Conservation (phyloP, 805 yeast species). For the Candida tammaniensis region DNA sequence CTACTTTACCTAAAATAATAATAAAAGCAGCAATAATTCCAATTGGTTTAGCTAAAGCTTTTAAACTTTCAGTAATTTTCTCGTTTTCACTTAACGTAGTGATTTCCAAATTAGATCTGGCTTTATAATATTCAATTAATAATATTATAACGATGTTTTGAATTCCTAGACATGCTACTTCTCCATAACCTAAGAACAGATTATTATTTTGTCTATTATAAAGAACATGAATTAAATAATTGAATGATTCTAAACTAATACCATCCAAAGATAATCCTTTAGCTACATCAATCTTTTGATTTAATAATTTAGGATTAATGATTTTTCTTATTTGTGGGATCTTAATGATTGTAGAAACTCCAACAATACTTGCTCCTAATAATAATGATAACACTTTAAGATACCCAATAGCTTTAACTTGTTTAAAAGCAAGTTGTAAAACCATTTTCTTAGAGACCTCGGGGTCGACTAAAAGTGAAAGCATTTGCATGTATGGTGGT, state of each 20-base stretch:
- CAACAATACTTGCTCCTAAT: constrained; percentile 34
- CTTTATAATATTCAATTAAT: constrained; percentile 32
- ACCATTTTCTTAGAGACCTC: constrained; percentile 38
- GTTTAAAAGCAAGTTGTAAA: constrained; percentile 34
- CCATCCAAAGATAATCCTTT: constrained; percentile 36
- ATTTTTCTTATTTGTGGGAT: constrained; percentile 41
- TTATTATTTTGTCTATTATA: constrained; percentile 34
- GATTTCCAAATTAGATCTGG: constrained; percentile 18
- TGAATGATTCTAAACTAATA: constrained; percentile 33
- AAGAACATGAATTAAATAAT: constrained; percentile 37
- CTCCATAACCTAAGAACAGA: constrained; percentile 40
- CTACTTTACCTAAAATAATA: constrained; percentile 28
- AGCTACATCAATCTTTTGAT: constrained; percentile 28
- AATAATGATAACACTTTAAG: constrained; percentile 31
- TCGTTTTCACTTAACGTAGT: constrained; percentile 17
- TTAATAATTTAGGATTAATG: constrained; percentile 22
- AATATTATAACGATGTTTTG: constrained; percentile 38
- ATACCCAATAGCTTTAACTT: constrained; percentile 31
- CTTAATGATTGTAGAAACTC: constrained; percentile 35
- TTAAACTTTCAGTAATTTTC: constrained; percentile 14
- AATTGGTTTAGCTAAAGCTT: constrained; percentile 24
- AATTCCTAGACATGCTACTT: constrained; percentile 34
- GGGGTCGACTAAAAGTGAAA: constrained; percentile 36
- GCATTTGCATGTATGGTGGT: constrained; percentile 25
- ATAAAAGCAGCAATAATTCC: constrained; percentile 24